Base-by-base conservation (phyloP, 257 asterid species). In the Mentha longifolia region DNA sequence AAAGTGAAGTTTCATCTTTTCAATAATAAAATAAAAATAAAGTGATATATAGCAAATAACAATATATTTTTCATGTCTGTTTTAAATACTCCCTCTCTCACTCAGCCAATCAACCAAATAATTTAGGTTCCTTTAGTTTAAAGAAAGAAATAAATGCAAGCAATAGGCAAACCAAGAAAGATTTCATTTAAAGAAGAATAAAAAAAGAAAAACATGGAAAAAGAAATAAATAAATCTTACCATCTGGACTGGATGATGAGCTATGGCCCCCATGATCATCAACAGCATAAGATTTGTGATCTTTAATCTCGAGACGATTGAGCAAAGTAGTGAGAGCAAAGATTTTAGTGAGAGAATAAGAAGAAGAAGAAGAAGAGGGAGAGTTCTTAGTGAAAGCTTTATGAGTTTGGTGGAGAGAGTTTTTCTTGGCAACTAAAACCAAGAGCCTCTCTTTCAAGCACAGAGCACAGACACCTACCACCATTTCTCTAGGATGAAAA, bases 391-490 rank as follows among this genome's bases (percentile, higher is more conserved):
- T n/a, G 10, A 14, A 60, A 47, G 28, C 11, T 41, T 67, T 67
- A 70, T 10, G 76, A 1, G 67, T 17, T 58, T 47, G 66, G 9
- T 56, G 78, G 61, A 57, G 65, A 65, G 51, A 69, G 41, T 51
- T 76, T 71, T 83, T 84, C 54, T 78, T 76, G 75, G 62, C 86
- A 82, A 95, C 91, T 59, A 90, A 78, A 15, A 83, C 20, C 30
- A 84, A 77, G 65, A 92, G 96, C 87, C 78, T 88, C 55, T 92
- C 90, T 68, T 87, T 82, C 80, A 92, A 75, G 79, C 98, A 92
- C 16, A 87, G 67, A 58, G 94, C 91, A 70, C 97, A 92, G n/a
- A 92, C 79, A 10, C 98, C 98, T 2, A 88, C 54, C 3, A 92
- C 88, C 31, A 71, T 28, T 30, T 88, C 85, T 54, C 51, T 65